Percentiles rank a stretch among this genome's conserved stretches.
Evolutionary conservation across 2,329 filamentous ascomycete species (phyloP).

Genomic region (Botrytis hyacinthi): DNA sequence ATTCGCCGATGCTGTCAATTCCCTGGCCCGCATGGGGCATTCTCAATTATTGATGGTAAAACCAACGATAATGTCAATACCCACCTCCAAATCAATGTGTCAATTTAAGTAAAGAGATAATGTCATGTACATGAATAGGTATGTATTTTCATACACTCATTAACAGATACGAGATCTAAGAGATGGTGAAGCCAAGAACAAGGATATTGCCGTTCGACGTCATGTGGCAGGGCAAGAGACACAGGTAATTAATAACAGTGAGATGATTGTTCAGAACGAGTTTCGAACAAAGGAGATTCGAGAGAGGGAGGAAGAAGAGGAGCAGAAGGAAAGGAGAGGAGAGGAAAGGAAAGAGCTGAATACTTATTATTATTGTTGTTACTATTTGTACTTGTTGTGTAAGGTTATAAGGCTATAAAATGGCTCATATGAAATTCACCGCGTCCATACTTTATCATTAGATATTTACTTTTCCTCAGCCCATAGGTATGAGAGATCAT

Average conservation of each 20-base stretch:
- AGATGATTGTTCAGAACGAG: neutral
- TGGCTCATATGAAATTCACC: neutral
- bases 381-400: neutral
- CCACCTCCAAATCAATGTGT: neutral
- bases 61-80: neutral
- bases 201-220: conserved; percentile 15
- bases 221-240: neutral
- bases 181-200: conserved; percentile 5
- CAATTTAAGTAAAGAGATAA: neutral
- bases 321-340: neutral
- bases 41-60: conserved; percentile 4
- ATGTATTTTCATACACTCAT: neutral
- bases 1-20: conserved; percentile 9
- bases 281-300: neutral
- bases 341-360: neutral
- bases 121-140: neutral
- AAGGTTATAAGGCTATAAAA: neutral
- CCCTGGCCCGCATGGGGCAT: conserved; percentile 19
- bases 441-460: neutral
- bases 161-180: neutral
- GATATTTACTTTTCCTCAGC: neutral
- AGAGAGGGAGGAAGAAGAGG: neutral
- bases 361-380: neutral
- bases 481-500: neutral
- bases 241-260: neutral